These are phyloP conservation scores for Medicago lupulina DNA, from an alignment of 306 rosid genomes.

Conservation along the genomic window DNA sequence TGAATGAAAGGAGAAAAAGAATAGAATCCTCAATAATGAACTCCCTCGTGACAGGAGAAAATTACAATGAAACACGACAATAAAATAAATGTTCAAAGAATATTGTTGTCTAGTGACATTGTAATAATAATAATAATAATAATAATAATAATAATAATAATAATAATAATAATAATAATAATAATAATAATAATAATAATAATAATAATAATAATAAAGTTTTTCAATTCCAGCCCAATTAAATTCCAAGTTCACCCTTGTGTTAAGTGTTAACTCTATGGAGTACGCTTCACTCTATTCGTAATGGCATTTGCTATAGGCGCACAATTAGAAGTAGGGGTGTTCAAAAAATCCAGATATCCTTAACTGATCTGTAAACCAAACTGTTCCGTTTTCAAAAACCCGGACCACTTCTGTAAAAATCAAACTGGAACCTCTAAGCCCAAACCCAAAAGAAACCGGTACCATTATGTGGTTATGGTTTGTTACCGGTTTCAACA, in stretches of 20 bases:
- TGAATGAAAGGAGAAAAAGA: no score
- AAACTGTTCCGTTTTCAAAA: no score
- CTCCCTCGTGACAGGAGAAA: not conserved
- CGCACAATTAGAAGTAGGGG: not conserved
- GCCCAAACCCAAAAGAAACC: no score
- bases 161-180: not conserved
- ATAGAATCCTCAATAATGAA: no score
- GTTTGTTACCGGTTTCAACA: no score
- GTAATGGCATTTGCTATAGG: conserved; percentile 28
- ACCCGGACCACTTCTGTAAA: no score
- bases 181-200: not conserved
- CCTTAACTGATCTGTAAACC: no score
- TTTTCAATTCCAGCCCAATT: not conserved
- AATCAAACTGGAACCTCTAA: no score
- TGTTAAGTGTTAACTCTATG: no score
- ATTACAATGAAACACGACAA: not conserved
- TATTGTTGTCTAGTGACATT: not conserved
- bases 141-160: not conserved
- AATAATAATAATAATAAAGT: not conserved
- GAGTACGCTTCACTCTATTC: not conserved
- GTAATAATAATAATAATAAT: not conserved
- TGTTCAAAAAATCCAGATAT: no score
- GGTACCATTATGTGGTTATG: no score
- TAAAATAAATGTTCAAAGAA: not conserved
- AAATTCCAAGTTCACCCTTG: not conserved